Conservation (phyloP, 1,139 yeast genomes). For the Protomyces lactucae-debilis region DNA sequence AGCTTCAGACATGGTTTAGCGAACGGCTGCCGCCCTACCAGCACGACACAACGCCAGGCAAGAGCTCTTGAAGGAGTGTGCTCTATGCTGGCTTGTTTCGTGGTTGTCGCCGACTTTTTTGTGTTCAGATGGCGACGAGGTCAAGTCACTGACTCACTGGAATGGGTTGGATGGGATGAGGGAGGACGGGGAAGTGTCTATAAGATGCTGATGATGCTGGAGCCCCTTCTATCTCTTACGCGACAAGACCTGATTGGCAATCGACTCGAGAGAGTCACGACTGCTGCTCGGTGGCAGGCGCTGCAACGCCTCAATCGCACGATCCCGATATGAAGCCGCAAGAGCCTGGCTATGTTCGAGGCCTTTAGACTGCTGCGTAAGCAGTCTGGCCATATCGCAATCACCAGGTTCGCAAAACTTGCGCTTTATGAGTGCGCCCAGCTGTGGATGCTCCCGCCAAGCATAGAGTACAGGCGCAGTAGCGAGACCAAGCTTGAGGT, state of each 20-base stretch:
- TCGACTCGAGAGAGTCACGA: conserved; percentile 75
- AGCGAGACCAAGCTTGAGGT: conserved; percentile 85
- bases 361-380: conserved; percentile 69
- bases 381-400: conserved; percentile 67
- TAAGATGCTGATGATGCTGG: not conserved
- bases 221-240: conserved; percentile 54
- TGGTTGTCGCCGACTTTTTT: too few relatives aligned
- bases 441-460: conserved; percentile 79
- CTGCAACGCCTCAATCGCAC: conserved; percentile 63
- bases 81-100: too few relatives aligned
- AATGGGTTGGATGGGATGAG: not conserved
- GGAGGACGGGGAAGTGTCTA: not conserved
- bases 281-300: conserved; percentile 83
- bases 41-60: too few relatives aligned
- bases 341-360: conserved; percentile 68
- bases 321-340: conserved; percentile 72
- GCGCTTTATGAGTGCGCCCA: conserved; percentile 77
- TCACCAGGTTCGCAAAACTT: conserved; percentile 80
- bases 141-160: too few relatives aligned
- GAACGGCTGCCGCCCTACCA: too few relatives aligned
- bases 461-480: conserved; percentile 96
- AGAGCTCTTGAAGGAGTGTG: too few relatives aligned
- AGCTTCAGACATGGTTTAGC: too few relatives aligned
- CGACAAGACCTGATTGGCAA: conserved; percentile 77
- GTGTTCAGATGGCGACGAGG: too few relatives aligned